phyloP scores from a whole-genome alignment of 345 rosid genomes.

The Acer negundo region DNA sequence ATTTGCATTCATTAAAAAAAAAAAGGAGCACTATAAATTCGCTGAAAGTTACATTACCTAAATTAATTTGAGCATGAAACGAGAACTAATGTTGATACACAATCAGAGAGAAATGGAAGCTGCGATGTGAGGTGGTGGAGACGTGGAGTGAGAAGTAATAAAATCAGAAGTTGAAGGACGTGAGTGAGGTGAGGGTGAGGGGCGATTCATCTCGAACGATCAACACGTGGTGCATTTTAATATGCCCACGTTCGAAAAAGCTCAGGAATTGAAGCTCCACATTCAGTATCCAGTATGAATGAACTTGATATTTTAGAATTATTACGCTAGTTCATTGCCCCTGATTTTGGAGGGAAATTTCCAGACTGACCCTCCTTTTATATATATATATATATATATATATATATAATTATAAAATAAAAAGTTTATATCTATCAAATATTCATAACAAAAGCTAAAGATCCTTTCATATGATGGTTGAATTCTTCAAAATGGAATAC shows the following conservation, averaged over 20 bases:
- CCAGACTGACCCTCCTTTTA: constrained; percentile 2
- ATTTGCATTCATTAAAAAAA: neutral
- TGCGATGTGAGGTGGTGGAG: neutral
- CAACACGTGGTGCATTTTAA: constrained; percentile 32
- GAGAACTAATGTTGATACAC: constrained; percentile 1
- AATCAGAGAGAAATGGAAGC: neutral
- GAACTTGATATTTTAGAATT: constrained; percentile 19
- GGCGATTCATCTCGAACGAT: constrained; percentile 34
- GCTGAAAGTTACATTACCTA: neutral
- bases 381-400: too few species aligned
- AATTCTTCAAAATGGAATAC: too few species aligned
- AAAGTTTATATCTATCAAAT: too few species aligned
- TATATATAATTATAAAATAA: too few species aligned
- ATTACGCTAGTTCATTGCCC: neutral
- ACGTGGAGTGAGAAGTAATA: neutral
- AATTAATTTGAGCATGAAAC: neutral
- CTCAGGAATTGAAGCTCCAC: constrained; percentile 3
- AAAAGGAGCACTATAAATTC: neutral
- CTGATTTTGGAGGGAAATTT: neutral
- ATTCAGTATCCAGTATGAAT: neutral
- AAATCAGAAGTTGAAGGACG: constrained; percentile 11
- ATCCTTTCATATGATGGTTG: too few species aligned
- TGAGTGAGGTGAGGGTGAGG: constrained; percentile 10
- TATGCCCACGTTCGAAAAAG: constrained; percentile 37
- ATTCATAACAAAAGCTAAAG: too few species aligned